Evolutionary conservation across 176 grass and related monocot species (phyloP), one percentile per base, ranked within the genome.

Genomic region (Bothriochloa decipiens): DNA sequence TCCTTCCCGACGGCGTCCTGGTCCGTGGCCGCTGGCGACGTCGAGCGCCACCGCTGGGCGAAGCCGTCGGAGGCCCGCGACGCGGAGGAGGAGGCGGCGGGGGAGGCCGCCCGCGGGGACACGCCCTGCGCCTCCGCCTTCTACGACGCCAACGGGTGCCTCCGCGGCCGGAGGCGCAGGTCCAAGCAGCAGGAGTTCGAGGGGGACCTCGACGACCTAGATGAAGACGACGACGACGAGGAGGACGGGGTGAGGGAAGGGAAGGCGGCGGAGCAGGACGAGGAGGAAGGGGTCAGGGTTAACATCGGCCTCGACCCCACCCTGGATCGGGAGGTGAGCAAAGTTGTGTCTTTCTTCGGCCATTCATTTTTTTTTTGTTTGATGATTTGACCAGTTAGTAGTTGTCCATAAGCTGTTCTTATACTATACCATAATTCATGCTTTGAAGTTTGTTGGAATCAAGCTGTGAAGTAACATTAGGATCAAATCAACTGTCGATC

Each of bases 221-320:
- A 53, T 2, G 80, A 82, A 0, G 77, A 84, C 16, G 84, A 79
- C 0, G 91, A 82, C 0, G 93, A 83, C 0, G 91, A 92, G 1
- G 85, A 88, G 0, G 83, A 66, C 9, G 82, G 81, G 6, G 72
- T 78, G 47, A 63, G 66, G 18, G 65, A 40, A 43, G 36, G 11
- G 16, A 81, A 66, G 28, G 22, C 85, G 39, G 61, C 36, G 17
- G 83, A 69, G 61, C 76, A 61, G 32, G 85, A 84, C 74, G 95
- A 97, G 6, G 95, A 83, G 29, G 89, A 92, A 20, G 89, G 85
- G 58, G 66, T 99, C 91, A 91, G 91, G 90, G 79, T 89, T 92
- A 94, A 86, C 10, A 91, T 96, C 26, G 97, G 93, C 36, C 91
- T 96, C 41, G 97, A 99, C 91, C 97, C 97, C 4, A 92, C 97